Base-by-base conservation (phyloP, 192 early-diverging fungal species). In the Coemansia biformis region DNA sequence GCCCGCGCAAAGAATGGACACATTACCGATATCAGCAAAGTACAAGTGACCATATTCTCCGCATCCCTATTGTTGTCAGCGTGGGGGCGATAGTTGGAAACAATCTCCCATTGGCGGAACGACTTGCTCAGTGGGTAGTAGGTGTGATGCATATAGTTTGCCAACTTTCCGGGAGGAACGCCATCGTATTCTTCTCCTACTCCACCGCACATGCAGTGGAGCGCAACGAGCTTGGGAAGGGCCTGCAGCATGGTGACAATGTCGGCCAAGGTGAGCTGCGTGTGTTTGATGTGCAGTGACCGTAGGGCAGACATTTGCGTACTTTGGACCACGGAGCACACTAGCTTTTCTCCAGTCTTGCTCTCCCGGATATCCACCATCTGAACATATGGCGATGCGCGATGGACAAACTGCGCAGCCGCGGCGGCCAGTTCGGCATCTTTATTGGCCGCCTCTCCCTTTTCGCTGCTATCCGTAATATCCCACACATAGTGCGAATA, bases 1-100 rank as follows among this genome's bases (percentile, higher is more conserved):
- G n/a, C n/a, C n/a, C n/a, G n/a, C n/a, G n/a, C n/a, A 46, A 59
- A 59, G 1, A 12, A 30, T n/a, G 57, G 57, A 15, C 57, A 59
- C 22, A 59, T 26, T 5, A 46, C 43, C 0, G 57, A 38, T 4
- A 59, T 2, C 9, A 59, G 19, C 43, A 51, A 8, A 0, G 57
- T 21, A 16, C 57, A 57, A 0, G 14, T 21, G 0, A 40, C 46
- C 46, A 57, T 42, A 8, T 39, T 22, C 10, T 34, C 29, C 8
- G 19, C 28, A 3, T 29, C 18, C 29, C 32, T 15, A 14, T 33
- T 18, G 5, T 23, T 2, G 2, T 10, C 14, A 3, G n/a, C n/a
- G n/a, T n/a, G n/a, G n/a, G n/a, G n/a, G n/a, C n/a, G n/a, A 5
- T 57, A 46, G 37, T 49, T 22, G 19, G 48, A 45, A 5, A 33